Percentiles rank a stretch among this genome's conserved stretches.
Conservation (phyloP, 1,284 basidiomycete genomes). For the Leucoagaricus sp. region DNA sequence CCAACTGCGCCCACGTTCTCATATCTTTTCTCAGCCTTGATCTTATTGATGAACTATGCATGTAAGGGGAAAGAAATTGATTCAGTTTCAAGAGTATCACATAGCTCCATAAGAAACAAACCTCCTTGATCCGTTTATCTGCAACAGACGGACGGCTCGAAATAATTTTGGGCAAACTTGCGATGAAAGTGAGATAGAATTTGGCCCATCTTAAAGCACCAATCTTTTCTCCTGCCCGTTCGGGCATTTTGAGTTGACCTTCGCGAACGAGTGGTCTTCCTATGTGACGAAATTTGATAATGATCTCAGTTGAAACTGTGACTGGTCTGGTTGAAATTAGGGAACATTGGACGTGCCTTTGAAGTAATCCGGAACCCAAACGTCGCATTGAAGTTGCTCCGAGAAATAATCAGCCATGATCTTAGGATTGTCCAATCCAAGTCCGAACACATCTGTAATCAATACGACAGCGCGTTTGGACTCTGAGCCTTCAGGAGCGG, state of each 20-base stretch:
- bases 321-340: not conserved
- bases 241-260: slow-evolving; percentile 38
- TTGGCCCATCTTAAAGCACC: slow-evolving; percentile 34
- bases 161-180: slow-evolving; percentile 33
- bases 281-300: slow-evolving; percentile 19
- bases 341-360: slow-evolving; percentile 19
- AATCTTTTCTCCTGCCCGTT: slow-evolving; percentile 41
- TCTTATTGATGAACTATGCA: slow-evolving; percentile 51
- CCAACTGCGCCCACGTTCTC: slow-evolving; percentile 62
- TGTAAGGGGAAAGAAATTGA: not conserved
- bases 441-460: slow-evolving; percentile 62
- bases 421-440: slow-evolving; percentile 57
- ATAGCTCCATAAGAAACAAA: slow-evolving; percentile 24
- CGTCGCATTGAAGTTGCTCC: slow-evolving; percentile 21
- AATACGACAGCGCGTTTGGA: slow-evolving; percentile 49
- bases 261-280: slow-evolving; percentile 43
- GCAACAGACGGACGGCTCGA: slow-evolving; percentile 42
- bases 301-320: not conserved
- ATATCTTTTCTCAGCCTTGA: slow-evolving; percentile 55
- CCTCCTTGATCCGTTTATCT: slow-evolving; percentile 33
- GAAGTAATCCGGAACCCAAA: slow-evolving; percentile 29
- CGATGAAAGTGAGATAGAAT: slow-evolving; percentile 31
- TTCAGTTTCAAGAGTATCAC: not conserved
- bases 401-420: slow-evolving; percentile 51
- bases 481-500: slow-evolving; percentile 24